phyloP scores from a whole-genome alignment of 208 protist genomes.

The Herpetomonas samuelpessoai region DNA sequence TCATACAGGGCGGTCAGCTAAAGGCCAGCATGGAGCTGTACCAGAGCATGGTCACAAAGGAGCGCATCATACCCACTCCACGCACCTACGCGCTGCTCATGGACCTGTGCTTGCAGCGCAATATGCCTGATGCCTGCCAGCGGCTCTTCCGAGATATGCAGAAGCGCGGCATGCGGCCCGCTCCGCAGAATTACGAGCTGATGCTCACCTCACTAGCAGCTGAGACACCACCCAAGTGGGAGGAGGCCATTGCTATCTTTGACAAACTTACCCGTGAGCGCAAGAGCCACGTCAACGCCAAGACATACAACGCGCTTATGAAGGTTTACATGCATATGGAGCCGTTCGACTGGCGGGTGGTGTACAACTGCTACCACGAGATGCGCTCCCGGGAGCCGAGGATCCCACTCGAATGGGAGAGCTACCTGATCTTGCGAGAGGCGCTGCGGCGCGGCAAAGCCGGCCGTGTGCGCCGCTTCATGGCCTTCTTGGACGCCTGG shows the following conservation, averaged over 20 bases:
- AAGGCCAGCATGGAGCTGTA: slow-evolving; percentile 78
- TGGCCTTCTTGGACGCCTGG: slow-evolving; percentile 85
- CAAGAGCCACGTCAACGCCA: slow-evolving; percentile 32
- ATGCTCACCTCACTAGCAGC: slow-evolving; percentile 67
- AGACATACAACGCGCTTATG: slow-evolving; percentile 87
- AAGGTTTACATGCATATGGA: slow-evolving; percentile 85
- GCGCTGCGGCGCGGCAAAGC: slow-evolving; percentile 59
- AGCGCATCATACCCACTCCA: slow-evolving; percentile 58
- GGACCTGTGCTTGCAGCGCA: slow-evolving; percentile 72
- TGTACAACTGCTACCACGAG: slow-evolving; percentile 89
- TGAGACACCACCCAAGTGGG: slow-evolving; percentile 78
- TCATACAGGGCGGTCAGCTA: slow-evolving; percentile 72
- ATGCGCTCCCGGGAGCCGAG: slow-evolving; percentile 61
- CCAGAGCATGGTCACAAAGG: slow-evolving; percentile 49
- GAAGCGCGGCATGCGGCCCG: slow-evolving; percentile 51
- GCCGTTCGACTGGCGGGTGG: slow-evolving; percentile 88
- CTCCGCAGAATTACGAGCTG: slow-evolving; percentile 63
- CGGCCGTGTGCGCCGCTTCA: slow-evolving; percentile 55
- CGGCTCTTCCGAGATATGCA: slow-evolving; percentile 73
- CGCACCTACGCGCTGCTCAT: slow-evolving; percentile 74
- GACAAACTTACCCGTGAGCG: slow-evolving; percentile 68
- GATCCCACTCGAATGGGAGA: slow-evolving; percentile 80
- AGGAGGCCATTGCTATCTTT: slow-evolving; percentile 74
- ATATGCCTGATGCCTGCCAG: slow-evolving; percentile 57
- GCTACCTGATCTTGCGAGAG: slow-evolving; percentile 68